Conservation (phyloP, 2,329 filamentous ascomycete genomes). For the Metarhizium rileyi region DNA sequence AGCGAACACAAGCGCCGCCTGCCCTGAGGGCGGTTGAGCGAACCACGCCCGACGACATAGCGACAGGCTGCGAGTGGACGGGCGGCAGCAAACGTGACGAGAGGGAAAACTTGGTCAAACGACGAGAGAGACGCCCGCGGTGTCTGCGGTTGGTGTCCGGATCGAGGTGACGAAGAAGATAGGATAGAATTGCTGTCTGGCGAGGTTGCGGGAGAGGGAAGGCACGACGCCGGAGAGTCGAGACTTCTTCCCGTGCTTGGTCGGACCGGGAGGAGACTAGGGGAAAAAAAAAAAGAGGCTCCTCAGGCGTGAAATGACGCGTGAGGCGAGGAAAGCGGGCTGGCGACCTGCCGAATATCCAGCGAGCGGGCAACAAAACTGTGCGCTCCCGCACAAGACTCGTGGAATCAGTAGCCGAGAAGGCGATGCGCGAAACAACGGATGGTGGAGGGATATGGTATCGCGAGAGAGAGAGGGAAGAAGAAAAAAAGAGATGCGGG, state of each 20-base stretch:
- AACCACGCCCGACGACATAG: constrained; percentile 39
- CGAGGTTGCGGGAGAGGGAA: constrained; percentile 6
- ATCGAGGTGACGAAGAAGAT: constrained; percentile 1
- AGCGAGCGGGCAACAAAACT: neutral
- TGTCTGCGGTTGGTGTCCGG: constrained; percentile 2
- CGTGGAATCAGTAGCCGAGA: neutral
- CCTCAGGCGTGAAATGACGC: constrained; percentile 5
- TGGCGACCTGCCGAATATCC: neutral
- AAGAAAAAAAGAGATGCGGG: neutral
- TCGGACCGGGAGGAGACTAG: neutral
- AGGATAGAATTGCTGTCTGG: neutral
- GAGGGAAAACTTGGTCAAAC: neutral
- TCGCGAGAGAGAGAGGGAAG: too few relatives aligned
- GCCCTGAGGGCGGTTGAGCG: constrained; percentile 51
- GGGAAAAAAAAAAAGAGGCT: constrained; percentile 1
- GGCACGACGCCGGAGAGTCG: constrained; percentile 3
- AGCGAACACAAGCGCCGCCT: constrained; percentile 52
- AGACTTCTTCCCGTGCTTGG: constrained; percentile 2
- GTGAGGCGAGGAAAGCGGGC: constrained; percentile 2
- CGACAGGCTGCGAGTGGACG: neutral
- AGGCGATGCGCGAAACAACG: neutral
- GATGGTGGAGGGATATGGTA: constrained; percentile 4
- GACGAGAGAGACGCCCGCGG: neutral
- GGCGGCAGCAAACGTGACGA: neutral
- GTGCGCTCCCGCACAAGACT: neutral